A percentile compares a stretch with the other conserved stretches of the same genome.
These are phyloP conservation scores for Nasturtium officinale DNA, from an alignment of 345 rosid species.

Conservation along the genomic window DNA sequence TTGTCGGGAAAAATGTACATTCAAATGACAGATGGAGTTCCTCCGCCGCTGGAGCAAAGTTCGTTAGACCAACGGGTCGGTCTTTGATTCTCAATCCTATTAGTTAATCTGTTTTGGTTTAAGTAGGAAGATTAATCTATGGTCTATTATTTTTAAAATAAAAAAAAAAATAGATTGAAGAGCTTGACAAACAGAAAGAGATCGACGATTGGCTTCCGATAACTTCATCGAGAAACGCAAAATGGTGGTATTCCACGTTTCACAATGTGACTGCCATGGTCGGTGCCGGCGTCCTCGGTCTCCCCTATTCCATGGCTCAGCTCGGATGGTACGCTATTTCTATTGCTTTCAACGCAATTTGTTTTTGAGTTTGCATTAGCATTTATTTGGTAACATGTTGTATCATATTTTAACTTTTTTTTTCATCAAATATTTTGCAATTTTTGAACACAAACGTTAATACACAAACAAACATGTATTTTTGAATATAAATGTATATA, in stretches of 20 bases:
- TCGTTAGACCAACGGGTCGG: constrained; percentile 37
- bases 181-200: constrained; percentile 53
- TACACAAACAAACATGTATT: background rate
- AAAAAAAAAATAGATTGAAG: constrained; percentile 19
- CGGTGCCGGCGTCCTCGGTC: constrained; percentile 90
- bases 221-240: constrained; percentile 70
- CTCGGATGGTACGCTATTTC: constrained; percentile 66
- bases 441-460: background rate
- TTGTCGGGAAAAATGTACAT: constrained; percentile 35
- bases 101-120: background rate
- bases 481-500: background rate
- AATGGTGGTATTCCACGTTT: constrained; percentile 92
- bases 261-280: constrained; percentile 94
- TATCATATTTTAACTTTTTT: no score
- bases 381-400: background rate
- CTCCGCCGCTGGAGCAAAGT: constrained; percentile 41
- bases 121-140: background rate
- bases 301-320: constrained; percentile 75
- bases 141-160: background rate
- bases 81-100: background rate
- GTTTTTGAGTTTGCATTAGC: background rate
- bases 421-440: constrained; percentile 1
- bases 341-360: background rate
- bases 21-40: constrained; percentile 38
- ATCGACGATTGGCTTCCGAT: constrained; percentile 83